A percentile compares a stretch with the other conserved stretches of the same genome.
These are phyloP conservation scores for Pyrus betulifolia DNA, from an alignment of 306 rosid genomes.

Conservation along the genomic window DNA sequence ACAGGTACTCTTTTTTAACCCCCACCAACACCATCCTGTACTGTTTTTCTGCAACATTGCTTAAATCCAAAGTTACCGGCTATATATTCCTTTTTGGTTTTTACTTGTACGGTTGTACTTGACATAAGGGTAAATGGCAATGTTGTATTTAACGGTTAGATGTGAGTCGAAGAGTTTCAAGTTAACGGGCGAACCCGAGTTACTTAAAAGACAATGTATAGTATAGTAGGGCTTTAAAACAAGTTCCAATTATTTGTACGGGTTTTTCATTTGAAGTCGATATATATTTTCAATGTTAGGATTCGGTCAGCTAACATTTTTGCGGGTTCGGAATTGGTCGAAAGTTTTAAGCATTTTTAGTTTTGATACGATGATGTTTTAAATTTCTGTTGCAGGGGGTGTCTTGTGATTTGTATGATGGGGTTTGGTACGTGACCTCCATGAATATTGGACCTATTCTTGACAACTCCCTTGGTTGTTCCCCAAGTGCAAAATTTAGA, in stretches of 20 bases:
- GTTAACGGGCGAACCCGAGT: neutral
- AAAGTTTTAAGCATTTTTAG: neutral
- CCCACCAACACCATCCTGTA: neutral
- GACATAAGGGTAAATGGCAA: neutral
- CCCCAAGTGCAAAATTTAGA: constrained; percentile 40
- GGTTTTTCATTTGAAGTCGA: neutral
- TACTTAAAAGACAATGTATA: no score
- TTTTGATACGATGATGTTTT: neutral
- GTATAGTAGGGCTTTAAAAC: no score
- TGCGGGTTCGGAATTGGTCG: neutral
- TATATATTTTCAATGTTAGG: neutral
- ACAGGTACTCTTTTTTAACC: constrained; percentile 41
- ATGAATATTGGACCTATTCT: constrained; percentile 69
- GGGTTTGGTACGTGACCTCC: constrained; percentile 76
- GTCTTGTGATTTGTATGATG: constrained; percentile 76
- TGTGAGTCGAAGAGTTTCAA: neutral
- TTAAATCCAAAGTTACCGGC: neutral
- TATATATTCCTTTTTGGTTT: neutral
- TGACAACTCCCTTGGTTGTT: constrained; percentile 74
- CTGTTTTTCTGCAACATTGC: neutral
- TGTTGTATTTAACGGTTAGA: neutral
- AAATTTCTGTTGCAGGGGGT: constrained; percentile 61
- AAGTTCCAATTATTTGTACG: no score
- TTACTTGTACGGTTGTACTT: constrained; percentile 14
- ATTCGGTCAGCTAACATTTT: neutral